Evolutionary conservation across 495 filamentous ascomycete species (phyloP).

Genomic region (Talaromyces trachyspermus): DNA sequence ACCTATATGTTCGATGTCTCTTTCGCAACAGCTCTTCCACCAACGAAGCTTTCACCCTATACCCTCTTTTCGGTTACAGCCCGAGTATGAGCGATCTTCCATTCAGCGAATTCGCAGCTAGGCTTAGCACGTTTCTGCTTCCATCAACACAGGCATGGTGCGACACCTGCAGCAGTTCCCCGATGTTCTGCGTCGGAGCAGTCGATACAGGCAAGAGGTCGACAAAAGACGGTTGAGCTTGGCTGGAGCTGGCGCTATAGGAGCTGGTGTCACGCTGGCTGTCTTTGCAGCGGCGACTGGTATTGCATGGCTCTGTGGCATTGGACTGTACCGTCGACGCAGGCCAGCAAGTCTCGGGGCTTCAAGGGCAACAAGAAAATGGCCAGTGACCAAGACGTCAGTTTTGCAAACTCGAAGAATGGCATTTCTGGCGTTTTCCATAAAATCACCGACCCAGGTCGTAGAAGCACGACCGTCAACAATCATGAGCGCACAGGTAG

Average conservation of each 20-base stretch:
- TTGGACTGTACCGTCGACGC: constrained; percentile 21
- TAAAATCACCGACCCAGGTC: constrained; percentile 7
- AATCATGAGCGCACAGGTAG: constrained; percentile 43
- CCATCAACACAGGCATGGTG: constrained; percentile 61
- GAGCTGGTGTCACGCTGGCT: constrained; percentile 37
- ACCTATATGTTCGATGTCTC: constrained; percentile 68
- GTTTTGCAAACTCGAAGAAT: constrained; percentile 25
- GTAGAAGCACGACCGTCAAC: constrained; percentile 18
- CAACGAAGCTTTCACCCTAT: constrained; percentile 36
- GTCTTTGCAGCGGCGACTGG: constrained; percentile 21
- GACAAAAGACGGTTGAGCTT: constrained; percentile 6
- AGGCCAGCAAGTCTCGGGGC: constrained; percentile 26
- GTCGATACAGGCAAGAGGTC: constrained; percentile 18
- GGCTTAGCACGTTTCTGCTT: constrained; percentile 56
- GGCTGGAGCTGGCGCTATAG: constrained; percentile 50
- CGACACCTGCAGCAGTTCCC: constrained; percentile 52
- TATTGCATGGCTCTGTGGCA: constrained; percentile 31
- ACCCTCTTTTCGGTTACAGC: constrained; percentile 59
- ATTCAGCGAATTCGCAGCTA: constrained; percentile 54
- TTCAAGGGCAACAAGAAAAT: constrained; percentile 45
- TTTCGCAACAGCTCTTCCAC: constrained; percentile 57
- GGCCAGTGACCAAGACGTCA: constrained; percentile 43
- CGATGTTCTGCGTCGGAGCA: constrained; percentile 49
- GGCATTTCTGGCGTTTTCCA: constrained; percentile 13
- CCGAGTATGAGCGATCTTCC: constrained; percentile 43